Conservation (phyloP, 108 stramenopile genomes). For the Cyclotella baltica region DNA sequence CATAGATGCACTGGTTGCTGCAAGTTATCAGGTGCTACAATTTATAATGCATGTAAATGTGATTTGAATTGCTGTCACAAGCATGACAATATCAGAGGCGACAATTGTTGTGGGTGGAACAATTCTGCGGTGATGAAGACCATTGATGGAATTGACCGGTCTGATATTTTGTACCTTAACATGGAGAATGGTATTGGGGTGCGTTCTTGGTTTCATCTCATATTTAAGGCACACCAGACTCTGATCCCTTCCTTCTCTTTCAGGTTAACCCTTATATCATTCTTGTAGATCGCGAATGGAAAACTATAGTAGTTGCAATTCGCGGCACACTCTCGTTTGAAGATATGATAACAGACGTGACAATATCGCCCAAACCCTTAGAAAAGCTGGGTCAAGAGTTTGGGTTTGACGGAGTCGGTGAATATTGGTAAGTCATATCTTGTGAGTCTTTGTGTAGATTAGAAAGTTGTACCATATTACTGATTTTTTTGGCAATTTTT, state of each 20-base stretch:
- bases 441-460: not conserved
- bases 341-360: slow-evolving; percentile 93
- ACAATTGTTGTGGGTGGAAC: slow-evolving; percentile 77
- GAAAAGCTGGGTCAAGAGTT: slow-evolving; percentile 76
- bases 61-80: slow-evolving; percentile 21
- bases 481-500: not conserved
- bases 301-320: slow-evolving; percentile 89
- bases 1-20: slow-evolving; percentile 75
- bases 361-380: slow-evolving; percentile 79
- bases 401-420: slow-evolving; percentile 84
- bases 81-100: slow-evolving; percentile 54
- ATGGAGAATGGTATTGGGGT: slow-evolving; percentile 68
- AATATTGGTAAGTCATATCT: slow-evolving; percentile 60
- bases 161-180: slow-evolving; percentile 90
- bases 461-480: not conserved
- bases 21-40: slow-evolving; percentile 29
- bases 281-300: slow-evolving; percentile 83
- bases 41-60: slow-evolving; percentile 21
- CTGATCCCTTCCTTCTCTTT: slow-evolving; percentile 14
- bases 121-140: slow-evolving; percentile 73
- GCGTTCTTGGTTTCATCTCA: slow-evolving; percentile 85
- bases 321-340: slow-evolving; percentile 95
- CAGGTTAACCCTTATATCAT: slow-evolving; percentile 85
- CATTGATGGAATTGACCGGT: slow-evolving; percentile 71
- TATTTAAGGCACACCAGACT: slow-evolving; percentile 10